Base-by-base conservation (phyloP, 768 basidiomycete species). In the Serendipita sp. region DNA sequence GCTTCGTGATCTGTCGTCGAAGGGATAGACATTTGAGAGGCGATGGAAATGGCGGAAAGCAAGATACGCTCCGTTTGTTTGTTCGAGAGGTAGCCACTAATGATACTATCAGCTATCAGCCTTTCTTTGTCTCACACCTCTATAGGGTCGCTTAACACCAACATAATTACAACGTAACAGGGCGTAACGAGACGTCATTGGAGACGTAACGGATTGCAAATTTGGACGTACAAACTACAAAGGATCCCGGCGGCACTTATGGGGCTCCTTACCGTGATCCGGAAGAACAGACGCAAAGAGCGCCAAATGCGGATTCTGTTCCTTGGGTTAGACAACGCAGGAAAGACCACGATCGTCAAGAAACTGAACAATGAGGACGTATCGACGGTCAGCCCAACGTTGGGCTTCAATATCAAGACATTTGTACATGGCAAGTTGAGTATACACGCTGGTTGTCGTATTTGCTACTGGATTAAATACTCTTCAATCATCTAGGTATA, bases 391-490 rank as follows among this genome's bases (percentile, higher is more conserved):
- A 91, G 88, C 70, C 96, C 96, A 1, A 98, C 96, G 8, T 78
- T 99, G 13, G 96, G 96, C 10, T 99, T 99, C 80, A 96, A 98
- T 74, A 99, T 98, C 80, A 95, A 94, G 79, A 96, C 95, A 3
- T 91, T 98, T 70, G 78, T 84, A 32, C 89, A 96, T 74, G 82
- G 86, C 75, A 88, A 88, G 91, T 97, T 68, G 41, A 68, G 48
- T 69, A n/a, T 47, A 18, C 73, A n/a, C n/a, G n/a, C n/a, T n/a
- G 44, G 54, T 66, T 70, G 71, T 73, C 63, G 56, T 35, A 8
- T 36, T 30, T 36, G 23, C 28, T 65, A 10, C 34, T 35, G 46
- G 54, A 30, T 56, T 69, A 36, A 64, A 52, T 60, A 56, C 71
- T 66, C 63, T 64, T 58, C 34, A 7, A 36, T 64, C 44, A 23